Conservation (phyloP, 495 filamentous ascomycete species). For the Chaetomidium leptoderma region DNA sequence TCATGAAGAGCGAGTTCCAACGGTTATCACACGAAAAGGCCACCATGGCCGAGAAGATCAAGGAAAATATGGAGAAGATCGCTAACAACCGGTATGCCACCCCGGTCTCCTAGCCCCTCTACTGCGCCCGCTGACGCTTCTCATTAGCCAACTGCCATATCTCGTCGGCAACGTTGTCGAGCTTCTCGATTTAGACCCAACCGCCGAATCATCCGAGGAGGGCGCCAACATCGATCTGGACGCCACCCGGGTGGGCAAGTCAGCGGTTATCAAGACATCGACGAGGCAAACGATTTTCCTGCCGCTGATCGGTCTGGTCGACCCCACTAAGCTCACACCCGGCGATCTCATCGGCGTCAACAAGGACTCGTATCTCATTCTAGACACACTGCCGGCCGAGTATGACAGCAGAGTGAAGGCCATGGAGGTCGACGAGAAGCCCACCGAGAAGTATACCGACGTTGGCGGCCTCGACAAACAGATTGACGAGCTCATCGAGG, state of each 20-base stretch:
- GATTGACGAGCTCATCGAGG: conserved; percentile 99
- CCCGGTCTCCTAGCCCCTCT: neutral
- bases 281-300: conserved; percentile 98
- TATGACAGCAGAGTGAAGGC: conserved; percentile 99
- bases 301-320: conserved; percentile 93
- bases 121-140: conserved; percentile 16
- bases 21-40: conserved; percentile 91
- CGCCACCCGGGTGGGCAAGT: conserved; percentile 94
- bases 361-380: conserved; percentile 98
- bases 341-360: conserved; percentile 97
- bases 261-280: conserved; percentile 99
- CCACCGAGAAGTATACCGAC: conserved; percentile 97
- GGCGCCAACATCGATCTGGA: conserved; percentile 98
- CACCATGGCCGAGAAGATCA: conserved; percentile 95
- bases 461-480: conserved; percentile 98
- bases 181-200: conserved; percentile 91
- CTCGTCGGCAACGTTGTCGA: conserved; percentile 98
- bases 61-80: conserved; percentile 98
- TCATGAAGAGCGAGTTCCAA: conserved; percentile 97
- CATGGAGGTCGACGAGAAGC: conserved; percentile 99
- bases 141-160: conserved; percentile 84
- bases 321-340: conserved; percentile 87
- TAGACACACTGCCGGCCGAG: conserved; percentile 97
- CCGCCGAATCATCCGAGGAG: conserved; percentile 91
- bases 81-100: conserved; percentile 85